Evolutionary conservation across 2,329 filamentous ascomycete genomes (phyloP).

Genomic region (Nannizzia gypsea): DNA sequence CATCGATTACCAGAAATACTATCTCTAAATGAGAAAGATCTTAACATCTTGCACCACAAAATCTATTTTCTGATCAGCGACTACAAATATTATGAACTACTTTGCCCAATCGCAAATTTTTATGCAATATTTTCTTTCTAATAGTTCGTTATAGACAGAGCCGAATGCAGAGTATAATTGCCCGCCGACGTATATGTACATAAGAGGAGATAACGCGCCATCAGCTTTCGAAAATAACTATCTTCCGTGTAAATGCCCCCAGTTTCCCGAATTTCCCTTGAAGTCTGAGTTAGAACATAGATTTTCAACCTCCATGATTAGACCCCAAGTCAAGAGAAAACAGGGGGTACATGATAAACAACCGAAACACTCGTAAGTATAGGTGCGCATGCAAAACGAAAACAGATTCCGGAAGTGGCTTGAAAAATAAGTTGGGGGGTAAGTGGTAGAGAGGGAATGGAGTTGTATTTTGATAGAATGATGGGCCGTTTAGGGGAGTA

Average conservation of each 20-base stretch:
- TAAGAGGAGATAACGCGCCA: slow-evolving; percentile 30
- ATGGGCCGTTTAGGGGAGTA: neutral
- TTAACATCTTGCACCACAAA: neutral
- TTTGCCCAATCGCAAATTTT: neutral
- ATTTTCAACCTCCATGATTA: neutral
- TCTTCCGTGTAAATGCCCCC: slow-evolving; percentile 26
- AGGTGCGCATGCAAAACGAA: neutral
- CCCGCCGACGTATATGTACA: neutral
- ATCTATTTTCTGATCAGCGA: neutral
- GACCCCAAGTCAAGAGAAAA: neutral
- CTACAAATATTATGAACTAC: neutral
- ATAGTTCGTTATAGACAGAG: neutral
- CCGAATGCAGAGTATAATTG: neutral
- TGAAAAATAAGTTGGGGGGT: neutral
- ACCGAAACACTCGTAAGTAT: neutral
- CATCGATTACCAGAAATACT: no score
- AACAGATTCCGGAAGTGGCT: neutral
- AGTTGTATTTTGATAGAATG: slow-evolving; percentile 36
- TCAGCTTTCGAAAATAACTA: slow-evolving; percentile 44
- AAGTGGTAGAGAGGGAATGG: slow-evolving; percentile 32
- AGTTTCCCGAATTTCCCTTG: slow-evolving; percentile 19
- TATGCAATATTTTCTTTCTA: neutral
- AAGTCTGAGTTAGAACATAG: neutral
- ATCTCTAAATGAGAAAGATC: neutral
- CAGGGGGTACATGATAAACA: neutral